phyloP scores from a whole-genome alignment of 2,329 filamentous ascomycete genomes.

The Sporothrix euskadiensis region DNA sequence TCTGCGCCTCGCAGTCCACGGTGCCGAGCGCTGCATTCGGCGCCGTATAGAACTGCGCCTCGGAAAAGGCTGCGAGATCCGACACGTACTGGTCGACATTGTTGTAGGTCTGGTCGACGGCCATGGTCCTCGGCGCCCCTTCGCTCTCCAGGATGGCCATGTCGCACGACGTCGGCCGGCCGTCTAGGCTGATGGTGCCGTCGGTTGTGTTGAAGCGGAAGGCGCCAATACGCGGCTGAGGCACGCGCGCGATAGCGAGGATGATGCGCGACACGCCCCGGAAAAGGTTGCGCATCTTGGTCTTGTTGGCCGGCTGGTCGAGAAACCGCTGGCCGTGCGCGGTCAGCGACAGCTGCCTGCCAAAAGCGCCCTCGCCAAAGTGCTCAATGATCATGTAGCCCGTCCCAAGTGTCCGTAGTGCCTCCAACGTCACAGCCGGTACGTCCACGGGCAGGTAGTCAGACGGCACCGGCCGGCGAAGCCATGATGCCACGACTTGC shows the following conservation, averaged over 20 bases:
- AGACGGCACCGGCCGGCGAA: conserved; percentile 19
- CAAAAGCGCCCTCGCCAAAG: conserved; percentile 12
- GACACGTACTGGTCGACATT: conserved; percentile 36
- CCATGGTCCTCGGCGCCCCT: conserved; percentile 38
- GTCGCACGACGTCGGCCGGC: conserved; percentile 32
- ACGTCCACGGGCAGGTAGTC: neutral
- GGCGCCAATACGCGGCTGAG: conserved; percentile 37
- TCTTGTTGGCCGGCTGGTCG: neutral
- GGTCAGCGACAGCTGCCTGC: neutral
- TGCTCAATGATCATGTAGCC: conserved; percentile 28
- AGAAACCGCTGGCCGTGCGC: neutral
- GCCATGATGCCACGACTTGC: neutral
- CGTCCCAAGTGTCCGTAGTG: neutral
- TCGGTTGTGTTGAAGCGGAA: conserved; percentile 36
- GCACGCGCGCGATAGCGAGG: conserved; percentile 39
- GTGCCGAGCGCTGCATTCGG: conserved; percentile 33
- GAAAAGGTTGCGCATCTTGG: conserved; percentile 21
- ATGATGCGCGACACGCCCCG: conserved; percentile 32
- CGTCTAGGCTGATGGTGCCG: conserved; percentile 30
- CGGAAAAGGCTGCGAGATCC: conserved; percentile 36
- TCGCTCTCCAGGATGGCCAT: conserved; percentile 40
- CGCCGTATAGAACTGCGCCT: conserved; percentile 34
- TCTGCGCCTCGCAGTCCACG: conserved; percentile 36
- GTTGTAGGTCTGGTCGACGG: conserved; percentile 37
- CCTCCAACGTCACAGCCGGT: neutral